Base-by-base conservation (phyloP, 2,329 filamentous ascomycete species). In the Pezicula carpinea region DNA sequence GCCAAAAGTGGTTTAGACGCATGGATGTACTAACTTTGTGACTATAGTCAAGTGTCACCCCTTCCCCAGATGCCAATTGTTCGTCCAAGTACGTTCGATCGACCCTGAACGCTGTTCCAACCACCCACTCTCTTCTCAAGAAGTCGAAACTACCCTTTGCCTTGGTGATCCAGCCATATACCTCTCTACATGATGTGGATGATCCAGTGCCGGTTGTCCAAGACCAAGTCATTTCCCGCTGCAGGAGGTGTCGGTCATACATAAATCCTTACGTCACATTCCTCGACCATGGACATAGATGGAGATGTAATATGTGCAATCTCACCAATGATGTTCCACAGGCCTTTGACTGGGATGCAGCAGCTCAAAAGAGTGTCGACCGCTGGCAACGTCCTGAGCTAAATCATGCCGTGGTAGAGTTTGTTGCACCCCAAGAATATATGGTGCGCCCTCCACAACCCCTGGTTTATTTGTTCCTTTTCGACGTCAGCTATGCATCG, bases 301-400 rank as follows among this genome's bases (percentile, higher is more conserved):
- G 93, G 93, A 85, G 92, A 63, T 99, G 93, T 74, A 99, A 99
- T 71, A 96, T 99, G 91, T 99, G 93, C 69, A 97, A 96, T 68
- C 76, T 99, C 55, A 96, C 91, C 58, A 99, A 99, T 66, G 93
- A 99, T 60, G 92, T 97, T 33, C 93, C 93, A n/a, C 93, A 99
- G 69, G 91, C 91, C 32, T 99, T 99, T 57, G 93, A 99, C 66
- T 99, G 93, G 93, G 93, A 99, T 69, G 85, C 89, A 29, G 85
- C 89, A 38, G 77, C 90, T 46, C 92, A 97, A 69, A 91, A 95
- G 73, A 87, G 83, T 44, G 85, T 95, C 43, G 92, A 99, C 66
- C 77, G 93, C 63, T 95, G 93, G 87, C 85, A 95, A 66, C 79
- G 93, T 59, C 80, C 89, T 33, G 93, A 99, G 66, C 76, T 99